Percentiles rank a stretch among this genome's conserved stretches.
Evolutionary conservation across 192 early-diverging fungal genomes (phyloP).

Genomic region (Mortierella alpina): DNA sequence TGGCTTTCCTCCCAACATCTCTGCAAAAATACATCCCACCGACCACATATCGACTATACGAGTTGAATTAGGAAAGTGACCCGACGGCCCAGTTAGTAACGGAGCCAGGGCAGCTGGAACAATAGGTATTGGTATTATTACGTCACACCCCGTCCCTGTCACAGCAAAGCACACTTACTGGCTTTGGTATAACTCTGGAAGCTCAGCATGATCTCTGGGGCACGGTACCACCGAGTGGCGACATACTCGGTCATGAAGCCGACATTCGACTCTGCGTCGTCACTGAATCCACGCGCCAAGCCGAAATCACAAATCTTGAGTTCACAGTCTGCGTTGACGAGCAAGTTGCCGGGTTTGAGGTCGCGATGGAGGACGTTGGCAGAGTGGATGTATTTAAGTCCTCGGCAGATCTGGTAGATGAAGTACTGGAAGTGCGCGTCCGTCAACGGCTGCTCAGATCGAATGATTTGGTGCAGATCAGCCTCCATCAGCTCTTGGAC

Average conservation of each 20-base stretch:
- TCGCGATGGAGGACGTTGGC: slow-evolving; percentile 97
- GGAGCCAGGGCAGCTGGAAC: background rate
- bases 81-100: background rate
- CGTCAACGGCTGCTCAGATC: slow-evolving; percentile 89
- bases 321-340: slow-evolving; percentile 98
- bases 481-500: slow-evolving; percentile 99
- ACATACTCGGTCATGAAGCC: slow-evolving; percentile 99
- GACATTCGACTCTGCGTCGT: slow-evolving; percentile 80
- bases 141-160: background rate
- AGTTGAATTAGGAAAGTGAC: background rate
- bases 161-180: slow-evolving; percentile 61
- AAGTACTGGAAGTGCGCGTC: slow-evolving; percentile 99
- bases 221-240: slow-evolving; percentile 98
- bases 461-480: slow-evolving; percentile 97
- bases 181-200: slow-evolving; percentile 99
- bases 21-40: slow-evolving; percentile 98
- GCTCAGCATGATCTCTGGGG: slow-evolving; percentile 99
- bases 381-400: slow-evolving; percentile 98
- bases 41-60: slow-evolving; percentile 94
- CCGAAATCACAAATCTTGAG: slow-evolving; percentile 99
- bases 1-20: slow-evolving; percentile 93
- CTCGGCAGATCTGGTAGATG: slow-evolving; percentile 96
- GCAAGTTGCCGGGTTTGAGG: slow-evolving; percentile 95
- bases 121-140: background rate
- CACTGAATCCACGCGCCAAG: slow-evolving; percentile 91